A percentile compares a stretch with the other conserved stretches of the same genome.
These are phyloP conservation scores for Megacollybia marginata DNA, from an alignment of 768 basidiomycete species.

Conservation along the genomic window DNA sequence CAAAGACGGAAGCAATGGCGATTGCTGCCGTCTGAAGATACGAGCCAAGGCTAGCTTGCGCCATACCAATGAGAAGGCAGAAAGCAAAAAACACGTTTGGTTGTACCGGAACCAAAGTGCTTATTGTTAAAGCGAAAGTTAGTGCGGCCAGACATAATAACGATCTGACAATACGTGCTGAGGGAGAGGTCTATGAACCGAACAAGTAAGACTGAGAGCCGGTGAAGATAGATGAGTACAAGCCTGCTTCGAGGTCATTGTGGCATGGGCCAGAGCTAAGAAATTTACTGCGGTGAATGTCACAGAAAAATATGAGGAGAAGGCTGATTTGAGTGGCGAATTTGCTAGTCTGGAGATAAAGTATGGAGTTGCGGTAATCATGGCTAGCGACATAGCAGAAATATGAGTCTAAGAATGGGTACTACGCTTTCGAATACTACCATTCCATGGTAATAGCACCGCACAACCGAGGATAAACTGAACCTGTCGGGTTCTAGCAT, in stretches of 20 bases:
- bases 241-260: slow-evolving; percentile 60
- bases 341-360: slow-evolving; percentile 64
- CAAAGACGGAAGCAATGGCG: slow-evolving; percentile 78
- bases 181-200: slow-evolving; percentile 45
- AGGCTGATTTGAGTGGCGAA: slow-evolving; percentile 49
- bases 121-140: slow-evolving; percentile 53
- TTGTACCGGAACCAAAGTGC: slow-evolving; percentile 51
- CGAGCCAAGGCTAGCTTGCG: slow-evolving; percentile 55
- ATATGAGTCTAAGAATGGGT: neutral
- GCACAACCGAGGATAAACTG: slow-evolving; percentile 74
- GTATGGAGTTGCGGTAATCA: slow-evolving; percentile 83
- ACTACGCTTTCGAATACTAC: slow-evolving; percentile 27
- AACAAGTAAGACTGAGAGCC: neutral
- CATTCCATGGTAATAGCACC: slow-evolving; percentile 85
- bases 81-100: slow-evolving; percentile 58
- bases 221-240: slow-evolving; percentile 12
- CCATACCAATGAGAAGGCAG: slow-evolving; percentile 51
- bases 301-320: slow-evolving; percentile 60
- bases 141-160: slow-evolving; percentile 46
- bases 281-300: slow-evolving; percentile 62
- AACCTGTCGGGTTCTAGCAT: slow-evolving; percentile 44
- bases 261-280: slow-evolving; percentile 67
- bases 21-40: slow-evolving; percentile 75
- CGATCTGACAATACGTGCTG: slow-evolving; percentile 46
- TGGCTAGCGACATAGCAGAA: slow-evolving; percentile 33